Percentiles rank a stretch among this genome's conserved stretches.
Evolutionary conservation across 1,284 basidiomycete species (phyloP).

Genomic region (Leccinum subfulvum): DNA sequence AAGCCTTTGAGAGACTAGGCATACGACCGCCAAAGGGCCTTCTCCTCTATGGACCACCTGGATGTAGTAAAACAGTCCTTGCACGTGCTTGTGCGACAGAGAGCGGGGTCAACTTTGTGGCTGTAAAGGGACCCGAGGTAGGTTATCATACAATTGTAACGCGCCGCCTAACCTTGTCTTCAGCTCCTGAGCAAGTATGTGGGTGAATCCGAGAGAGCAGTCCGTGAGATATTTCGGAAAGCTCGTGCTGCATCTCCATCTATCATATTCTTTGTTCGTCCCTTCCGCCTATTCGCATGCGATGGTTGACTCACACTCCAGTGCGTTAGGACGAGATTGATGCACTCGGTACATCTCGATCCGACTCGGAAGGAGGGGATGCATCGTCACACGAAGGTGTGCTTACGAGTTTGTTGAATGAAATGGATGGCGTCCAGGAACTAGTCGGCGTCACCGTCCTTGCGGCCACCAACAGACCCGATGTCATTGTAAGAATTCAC

Average conservation of each 20-base stretch:
- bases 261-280: constrained; percentile 91
- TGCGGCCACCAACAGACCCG: constrained; percentile 95
- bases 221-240: constrained; percentile 94
- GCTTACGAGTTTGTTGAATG: constrained; percentile 90
- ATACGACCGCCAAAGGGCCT: constrained; percentile 89
- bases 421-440: constrained; percentile 98
- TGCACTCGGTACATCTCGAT: constrained; percentile 82
- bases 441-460: constrained; percentile 90
- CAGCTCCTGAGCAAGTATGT: constrained; percentile 96
- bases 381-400: constrained; percentile 76
- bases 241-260: constrained; percentile 92
- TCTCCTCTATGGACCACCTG: constrained; percentile 94
- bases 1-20: constrained; percentile 85
- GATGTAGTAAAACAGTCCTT: constrained; percentile 95
- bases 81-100: constrained; percentile 94
- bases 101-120: constrained; percentile 94
- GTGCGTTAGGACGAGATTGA: constrained; percentile 89
- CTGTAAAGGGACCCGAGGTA: constrained; percentile 97
- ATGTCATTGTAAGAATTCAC: constrained; percentile 70
- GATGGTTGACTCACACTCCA: not conserved
- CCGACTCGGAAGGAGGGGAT: constrained; percentile 53
- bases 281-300: not conserved
- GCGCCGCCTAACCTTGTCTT: constrained; percentile 8
- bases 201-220: constrained; percentile 93
- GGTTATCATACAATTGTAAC: not conserved